phyloP scores from a whole-genome alignment of 257 asterid species.

The Ophiorrhiza pumila region DNA sequence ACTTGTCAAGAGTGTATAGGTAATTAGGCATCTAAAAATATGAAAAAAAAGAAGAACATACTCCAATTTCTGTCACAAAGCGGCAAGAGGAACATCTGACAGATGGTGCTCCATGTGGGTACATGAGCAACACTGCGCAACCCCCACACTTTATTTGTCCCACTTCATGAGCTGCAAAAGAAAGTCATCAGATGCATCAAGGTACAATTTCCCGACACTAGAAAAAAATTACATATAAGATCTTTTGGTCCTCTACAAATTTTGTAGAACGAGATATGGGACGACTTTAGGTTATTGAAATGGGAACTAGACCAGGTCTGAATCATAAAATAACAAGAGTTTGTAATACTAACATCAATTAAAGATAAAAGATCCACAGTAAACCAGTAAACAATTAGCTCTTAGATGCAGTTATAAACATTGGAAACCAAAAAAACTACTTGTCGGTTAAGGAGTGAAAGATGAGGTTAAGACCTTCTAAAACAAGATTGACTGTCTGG shows the following conservation, averaged over 20 bases:
- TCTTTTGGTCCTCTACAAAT: background rate
- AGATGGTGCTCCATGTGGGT: conserved; percentile 67
- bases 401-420: background rate
- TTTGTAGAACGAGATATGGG: background rate
- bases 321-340: background rate
- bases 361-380: background rate
- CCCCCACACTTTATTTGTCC: conserved; percentile 87
- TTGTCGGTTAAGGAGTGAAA: background rate
- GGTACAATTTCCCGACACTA: background rate
- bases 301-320: background rate
- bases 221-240: background rate
- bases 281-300: background rate
- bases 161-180: conserved; percentile 64
- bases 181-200: background rate
- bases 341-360: background rate
- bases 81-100: conserved; percentile 79
- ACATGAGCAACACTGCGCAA: conserved; percentile 77
- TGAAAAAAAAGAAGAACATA: conserved; percentile 34
- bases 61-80: conserved; percentile 70
- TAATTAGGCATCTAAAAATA: background rate
- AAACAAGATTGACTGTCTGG: conserved; percentile 70
- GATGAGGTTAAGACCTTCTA: conserved; percentile 59
- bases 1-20: too few species aligned
- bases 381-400: background rate
- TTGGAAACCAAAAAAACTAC: conserved; percentile 8